These are phyloP conservation scores for Aspergillus caelatus DNA, from an alignment of 2,329 filamentous ascomycete species.

Conservation along the genomic window DNA sequence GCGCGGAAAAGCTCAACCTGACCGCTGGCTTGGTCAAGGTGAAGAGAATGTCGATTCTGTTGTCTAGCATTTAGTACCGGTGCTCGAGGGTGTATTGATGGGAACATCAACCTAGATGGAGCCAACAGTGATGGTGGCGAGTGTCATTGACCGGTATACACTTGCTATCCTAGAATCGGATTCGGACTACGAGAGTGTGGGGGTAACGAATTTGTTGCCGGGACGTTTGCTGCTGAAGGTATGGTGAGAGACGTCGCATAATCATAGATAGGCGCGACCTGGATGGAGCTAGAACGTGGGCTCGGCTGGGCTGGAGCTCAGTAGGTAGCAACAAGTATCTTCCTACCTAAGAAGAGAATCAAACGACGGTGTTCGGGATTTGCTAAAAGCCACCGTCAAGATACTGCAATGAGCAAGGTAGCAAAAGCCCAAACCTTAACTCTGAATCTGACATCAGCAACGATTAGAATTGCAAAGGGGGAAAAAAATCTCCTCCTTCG, in stretches of 20 bases:
- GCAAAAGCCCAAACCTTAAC: neutral
- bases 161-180: constrained; percentile 37
- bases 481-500: neutral
- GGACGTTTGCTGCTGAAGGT: constrained; percentile 21
- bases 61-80: neutral
- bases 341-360: too few relatives aligned
- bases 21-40: neutral
- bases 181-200: constrained; percentile 28
- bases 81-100: constrained; percentile 39
- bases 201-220: constrained; percentile 16
- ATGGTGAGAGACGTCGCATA: neutral
- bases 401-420: neutral
- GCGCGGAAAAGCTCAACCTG: neutral
- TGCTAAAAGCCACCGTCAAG: neutral
- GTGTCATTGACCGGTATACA: constrained; percentile 48
- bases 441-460: neutral
- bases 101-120: constrained; percentile 49
- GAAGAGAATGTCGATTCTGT: too few relatives aligned
- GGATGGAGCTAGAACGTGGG: neutral
- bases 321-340: neutral
- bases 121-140: constrained; percentile 48
- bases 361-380: neutral
- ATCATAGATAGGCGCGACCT: neutral
- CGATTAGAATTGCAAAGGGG: neutral
- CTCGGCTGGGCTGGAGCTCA: neutral